Evolutionary conservation across 768 basidiomycete genomes (phyloP).

Genomic region (Tylopilus cervinicoccineus): DNA sequence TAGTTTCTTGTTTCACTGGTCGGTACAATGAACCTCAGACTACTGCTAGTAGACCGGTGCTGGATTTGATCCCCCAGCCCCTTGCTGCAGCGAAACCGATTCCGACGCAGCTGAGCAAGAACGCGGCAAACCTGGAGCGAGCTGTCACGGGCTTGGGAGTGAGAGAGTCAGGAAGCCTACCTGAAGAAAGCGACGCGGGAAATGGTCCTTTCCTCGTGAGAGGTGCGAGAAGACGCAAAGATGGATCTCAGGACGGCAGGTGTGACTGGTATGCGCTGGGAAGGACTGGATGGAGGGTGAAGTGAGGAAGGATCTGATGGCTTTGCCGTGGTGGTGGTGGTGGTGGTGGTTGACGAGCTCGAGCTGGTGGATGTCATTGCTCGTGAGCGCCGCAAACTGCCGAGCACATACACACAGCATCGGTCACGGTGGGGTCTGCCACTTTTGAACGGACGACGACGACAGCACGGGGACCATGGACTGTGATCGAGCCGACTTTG

Average conservation of each 20-base stretch:
- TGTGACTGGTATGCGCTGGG: slow-evolving; percentile 75
- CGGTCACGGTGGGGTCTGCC: too few species aligned
- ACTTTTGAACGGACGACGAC: background rate
- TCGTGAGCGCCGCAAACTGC: slow-evolving; percentile 21
- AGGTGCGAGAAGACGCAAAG: slow-evolving; percentile 80
- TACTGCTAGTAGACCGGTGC: slow-evolving; percentile 66
- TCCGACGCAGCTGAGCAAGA: slow-evolving; percentile 74
- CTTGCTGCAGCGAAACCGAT: slow-evolving; percentile 74
- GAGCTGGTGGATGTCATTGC: slow-evolving; percentile 39
- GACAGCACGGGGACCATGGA: slow-evolving; percentile 20
- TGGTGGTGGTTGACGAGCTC: slow-evolving; percentile 48
- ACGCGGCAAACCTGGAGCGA: slow-evolving; percentile 66
- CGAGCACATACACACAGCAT: slow-evolving; percentile 13
- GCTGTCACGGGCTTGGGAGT: background rate
- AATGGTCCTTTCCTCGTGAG: slow-evolving; percentile 77
- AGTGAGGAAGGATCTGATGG: slow-evolving; percentile 25
- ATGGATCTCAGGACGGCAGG: slow-evolving; percentile 79
- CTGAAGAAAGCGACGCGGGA: slow-evolving; percentile 86
- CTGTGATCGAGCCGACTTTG: slow-evolving; percentile 19
- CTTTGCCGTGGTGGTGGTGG: slow-evolving; percentile 41
- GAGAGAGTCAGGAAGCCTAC: slow-evolving; percentile 33
- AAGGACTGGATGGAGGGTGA: slow-evolving; percentile 41
- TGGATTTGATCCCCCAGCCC: slow-evolving; percentile 62
- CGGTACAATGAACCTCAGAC: slow-evolving; percentile 31
- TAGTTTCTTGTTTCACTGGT: slow-evolving; percentile 3